Evolutionary conservation across 2,329 filamentous ascomycete genomes (phyloP).

Genomic region (Cladosporium sp.): DNA sequence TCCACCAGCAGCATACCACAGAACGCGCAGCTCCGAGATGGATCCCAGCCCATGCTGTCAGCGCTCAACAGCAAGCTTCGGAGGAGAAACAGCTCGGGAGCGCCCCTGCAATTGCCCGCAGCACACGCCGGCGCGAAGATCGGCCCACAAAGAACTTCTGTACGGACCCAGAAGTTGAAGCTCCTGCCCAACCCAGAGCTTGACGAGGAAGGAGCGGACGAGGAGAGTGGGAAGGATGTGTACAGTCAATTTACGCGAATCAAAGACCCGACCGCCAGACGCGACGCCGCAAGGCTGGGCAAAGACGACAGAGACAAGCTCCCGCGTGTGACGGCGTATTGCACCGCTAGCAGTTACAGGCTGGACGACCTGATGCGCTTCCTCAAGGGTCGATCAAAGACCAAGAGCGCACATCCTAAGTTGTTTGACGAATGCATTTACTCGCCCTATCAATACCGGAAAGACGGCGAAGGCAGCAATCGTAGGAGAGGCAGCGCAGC

Average conservation of each 20-base stretch:
- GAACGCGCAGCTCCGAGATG: constrained; percentile 33
- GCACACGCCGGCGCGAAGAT: constrained; percentile 62
- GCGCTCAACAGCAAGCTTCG: constrained; percentile 83
- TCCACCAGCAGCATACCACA: constrained; percentile 25
- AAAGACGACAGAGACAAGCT: constrained; percentile 87
- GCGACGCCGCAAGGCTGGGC: constrained; percentile 86
- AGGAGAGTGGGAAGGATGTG: constrained; percentile 90
- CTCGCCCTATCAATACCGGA: constrained; percentile 77
- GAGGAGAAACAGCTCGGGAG: constrained; percentile 77
- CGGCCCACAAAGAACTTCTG: constrained; percentile 89
- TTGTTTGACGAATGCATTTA: constrained; percentile 98
- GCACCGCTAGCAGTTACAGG: constrained; percentile 86
- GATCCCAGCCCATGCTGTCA: constrained; percentile 61
- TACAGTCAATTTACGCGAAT: constrained; percentile 98
- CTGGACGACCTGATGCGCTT: constrained; percentile 88
- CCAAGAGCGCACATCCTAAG: constrained; percentile 78
- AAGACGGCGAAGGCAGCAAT: constrained; percentile 32
- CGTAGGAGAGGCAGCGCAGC: constrained; percentile 18
- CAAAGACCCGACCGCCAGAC: constrained; percentile 88
- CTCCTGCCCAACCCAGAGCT: constrained; percentile 88
- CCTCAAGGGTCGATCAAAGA: constrained; percentile 76
- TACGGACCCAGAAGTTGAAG: constrained; percentile 95
- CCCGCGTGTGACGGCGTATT: constrained; percentile 93
- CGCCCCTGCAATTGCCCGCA: constrained; percentile 45
- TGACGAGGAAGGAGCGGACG: constrained; percentile 70